Evolutionary conservation across 228 moss, liverwort and hornwort species (phyloP).

Genomic region (Sphagnum fallax): DNA sequence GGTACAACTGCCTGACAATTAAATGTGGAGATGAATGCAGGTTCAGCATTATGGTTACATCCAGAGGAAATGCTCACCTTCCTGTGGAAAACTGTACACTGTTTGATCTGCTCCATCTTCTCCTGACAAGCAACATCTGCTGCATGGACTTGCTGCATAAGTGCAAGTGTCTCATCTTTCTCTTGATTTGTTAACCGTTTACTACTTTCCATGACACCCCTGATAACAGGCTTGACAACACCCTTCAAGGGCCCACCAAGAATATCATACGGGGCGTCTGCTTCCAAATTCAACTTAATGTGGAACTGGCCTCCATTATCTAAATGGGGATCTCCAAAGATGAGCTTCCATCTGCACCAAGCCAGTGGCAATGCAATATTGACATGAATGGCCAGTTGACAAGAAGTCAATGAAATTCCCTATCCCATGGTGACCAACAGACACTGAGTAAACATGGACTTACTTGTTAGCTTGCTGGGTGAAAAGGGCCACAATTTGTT

Average conservation of each 20-base stretch:
- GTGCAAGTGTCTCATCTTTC: conserved; percentile 37
- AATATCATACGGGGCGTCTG: conserved; percentile 47
- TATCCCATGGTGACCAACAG: background rate
- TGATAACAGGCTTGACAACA: conserved; percentile 49
- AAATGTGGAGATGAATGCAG: background rate
- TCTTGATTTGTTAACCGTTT: conserved; percentile 53
- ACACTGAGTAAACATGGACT: background rate
- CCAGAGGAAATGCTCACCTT: conserved; percentile 19
- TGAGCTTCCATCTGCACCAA: conserved; percentile 37
- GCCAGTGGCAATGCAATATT: background rate
- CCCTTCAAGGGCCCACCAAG: conserved; percentile 42
- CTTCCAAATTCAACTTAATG: conserved; percentile 62
- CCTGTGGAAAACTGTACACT: conserved; percentile 24
- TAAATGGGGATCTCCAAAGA: conserved; percentile 42
- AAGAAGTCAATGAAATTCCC: background rate
- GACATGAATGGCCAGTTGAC: background rate
- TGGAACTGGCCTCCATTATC: conserved; percentile 32
- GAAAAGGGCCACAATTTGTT: conserved; percentile 39
- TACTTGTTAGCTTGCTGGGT: conserved; percentile 28
- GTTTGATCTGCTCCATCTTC: conserved; percentile 49
- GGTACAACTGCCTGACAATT: background rate
- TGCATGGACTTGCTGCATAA: conserved; percentile 45
- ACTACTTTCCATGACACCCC: conserved; percentile 56
- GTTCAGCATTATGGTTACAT: background rate
- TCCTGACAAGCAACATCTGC: conserved; percentile 51